A percentile compares a stretch with the other conserved stretches of the same genome.
Conservation (phyloP, 1,139 yeast species). For the Diutina pseudorugosa region DNA sequence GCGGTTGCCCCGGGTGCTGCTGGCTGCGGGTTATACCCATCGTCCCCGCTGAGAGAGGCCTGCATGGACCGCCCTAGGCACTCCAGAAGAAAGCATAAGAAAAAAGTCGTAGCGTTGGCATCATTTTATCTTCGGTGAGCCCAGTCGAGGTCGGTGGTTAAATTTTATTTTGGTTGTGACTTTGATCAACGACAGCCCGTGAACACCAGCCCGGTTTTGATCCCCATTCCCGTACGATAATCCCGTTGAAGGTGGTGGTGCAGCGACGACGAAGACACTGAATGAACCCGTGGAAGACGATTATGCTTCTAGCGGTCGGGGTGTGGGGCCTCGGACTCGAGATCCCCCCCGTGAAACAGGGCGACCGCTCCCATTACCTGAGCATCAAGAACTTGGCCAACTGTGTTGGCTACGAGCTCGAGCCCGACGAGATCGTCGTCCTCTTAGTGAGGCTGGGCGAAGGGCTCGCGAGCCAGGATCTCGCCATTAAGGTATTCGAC, state of each 20-base stretch:
- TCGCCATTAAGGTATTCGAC: slow-evolving; percentile 28
- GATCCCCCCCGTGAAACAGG: slow-evolving; percentile 14
- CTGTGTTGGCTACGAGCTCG: slow-evolving; percentile 29
- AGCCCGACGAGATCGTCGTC: slow-evolving; percentile 25
- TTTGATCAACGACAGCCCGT: neutral
- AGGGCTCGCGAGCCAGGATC: slow-evolving; percentile 19
- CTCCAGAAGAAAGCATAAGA: slow-evolving; percentile 4
- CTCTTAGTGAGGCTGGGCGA: slow-evolving; percentile 22
- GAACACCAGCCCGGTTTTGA: neutral
- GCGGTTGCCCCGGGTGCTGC: neutral
- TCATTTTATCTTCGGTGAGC: neutral
- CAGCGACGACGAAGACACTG: neutral
- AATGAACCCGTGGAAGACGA: neutral
- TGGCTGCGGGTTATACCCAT: neutral
- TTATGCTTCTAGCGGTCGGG: neutral
- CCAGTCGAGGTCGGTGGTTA: too few species aligned
- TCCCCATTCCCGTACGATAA: neutral
- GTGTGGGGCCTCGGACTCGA: slow-evolving; percentile 12
- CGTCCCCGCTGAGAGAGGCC: neutral
- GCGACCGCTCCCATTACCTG: slow-evolving; percentile 17
- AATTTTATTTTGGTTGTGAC: neutral
- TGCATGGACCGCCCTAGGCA: neutral
- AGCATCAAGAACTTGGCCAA: slow-evolving; percentile 17
- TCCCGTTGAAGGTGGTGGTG: neutral
- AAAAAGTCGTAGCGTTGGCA: neutral